phyloP scores from a whole-genome alignment of 208 protist species.

The Wallacemonas sp. region DNA sequence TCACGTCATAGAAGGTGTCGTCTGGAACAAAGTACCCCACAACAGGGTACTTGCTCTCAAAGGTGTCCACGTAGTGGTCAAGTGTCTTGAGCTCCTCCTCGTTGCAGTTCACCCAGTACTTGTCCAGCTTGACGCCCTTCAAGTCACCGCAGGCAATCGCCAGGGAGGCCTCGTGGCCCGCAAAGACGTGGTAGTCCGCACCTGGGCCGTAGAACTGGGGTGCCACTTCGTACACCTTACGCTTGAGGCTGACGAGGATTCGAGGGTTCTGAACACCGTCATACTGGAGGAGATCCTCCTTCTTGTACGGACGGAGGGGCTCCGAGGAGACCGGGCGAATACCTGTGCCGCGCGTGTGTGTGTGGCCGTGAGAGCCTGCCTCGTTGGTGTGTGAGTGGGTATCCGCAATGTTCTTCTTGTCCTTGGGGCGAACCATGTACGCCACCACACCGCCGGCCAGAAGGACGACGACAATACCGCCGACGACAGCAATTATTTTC shows the following conservation, averaged over 20 bases:
- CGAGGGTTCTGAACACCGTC: constrained; percentile 59
- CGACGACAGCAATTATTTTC: constrained; percentile 20
- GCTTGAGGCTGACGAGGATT: constrained; percentile 79
- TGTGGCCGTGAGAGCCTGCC: constrained; percentile 16
- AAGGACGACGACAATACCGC: constrained; percentile 17
- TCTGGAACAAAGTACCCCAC: constrained; percentile 84
- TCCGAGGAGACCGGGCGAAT: constrained; percentile 63
- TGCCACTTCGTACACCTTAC: constrained; percentile 82
- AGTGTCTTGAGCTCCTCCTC: constrained; percentile 72
- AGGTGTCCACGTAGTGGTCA: constrained; percentile 67
- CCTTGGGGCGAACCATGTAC: constrained; percentile 28
- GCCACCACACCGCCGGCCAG: constrained; percentile 14
- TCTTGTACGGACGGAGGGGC: constrained; percentile 58
- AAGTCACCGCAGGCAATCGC: constrained; percentile 62
- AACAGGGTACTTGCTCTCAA: constrained; percentile 79
- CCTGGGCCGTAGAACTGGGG: constrained; percentile 86
- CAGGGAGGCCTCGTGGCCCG: constrained; percentile 70
- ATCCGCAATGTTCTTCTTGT: constrained; percentile 11
- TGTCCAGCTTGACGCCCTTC: constrained; percentile 62
- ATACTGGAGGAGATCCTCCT: constrained; percentile 62
- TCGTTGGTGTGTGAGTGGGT: constrained; percentile 2
- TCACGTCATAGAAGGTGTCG: constrained; percentile 55
- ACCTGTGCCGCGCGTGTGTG: constrained; percentile 27
- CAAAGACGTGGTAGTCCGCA: constrained; percentile 77
- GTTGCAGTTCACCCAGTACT: constrained; percentile 70